Conservation (phyloP, 805 yeast genomes). For the Cyberlindnera samutprakarnensis region DNA sequence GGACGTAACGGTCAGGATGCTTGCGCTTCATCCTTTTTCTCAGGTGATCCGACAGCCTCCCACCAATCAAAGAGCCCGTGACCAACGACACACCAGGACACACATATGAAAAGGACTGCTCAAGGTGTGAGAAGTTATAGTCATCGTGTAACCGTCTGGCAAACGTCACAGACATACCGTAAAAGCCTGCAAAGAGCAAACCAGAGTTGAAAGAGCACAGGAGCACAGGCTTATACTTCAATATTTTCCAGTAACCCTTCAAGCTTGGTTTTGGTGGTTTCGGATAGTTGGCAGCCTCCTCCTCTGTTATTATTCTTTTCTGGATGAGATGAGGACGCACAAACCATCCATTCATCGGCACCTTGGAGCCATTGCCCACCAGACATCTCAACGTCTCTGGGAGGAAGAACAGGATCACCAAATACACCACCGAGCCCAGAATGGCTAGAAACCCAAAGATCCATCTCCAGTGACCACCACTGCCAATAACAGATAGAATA, state of each 20-base stretch:
- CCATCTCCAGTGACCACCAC: conserved; percentile 75
- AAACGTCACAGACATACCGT: conserved; percentile 45
- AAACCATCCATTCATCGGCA: conserved; percentile 16
- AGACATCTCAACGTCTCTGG: conserved; percentile 76
- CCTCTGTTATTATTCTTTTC: conserved; percentile 10
- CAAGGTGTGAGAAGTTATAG: conserved; percentile 29
- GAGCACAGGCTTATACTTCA: conserved; percentile 36
- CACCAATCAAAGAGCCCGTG: conserved; percentile 41
- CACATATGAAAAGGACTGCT: conserved; percentile 38
- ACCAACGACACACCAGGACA: conserved; percentile 47
- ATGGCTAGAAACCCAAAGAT: conserved; percentile 72
- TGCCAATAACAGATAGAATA: conserved; percentile 66
- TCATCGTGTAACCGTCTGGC: conserved; percentile 30
- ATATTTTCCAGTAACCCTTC: conserved; percentile 27
- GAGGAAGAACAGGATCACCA: conserved; percentile 45
- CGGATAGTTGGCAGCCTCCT: conserved; percentile 25
- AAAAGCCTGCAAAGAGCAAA: conserved; percentile 45
- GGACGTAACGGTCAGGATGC: conserved; percentile 23
- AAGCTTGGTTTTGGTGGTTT: conserved; percentile 40
- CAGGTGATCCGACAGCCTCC: conserved; percentile 37
- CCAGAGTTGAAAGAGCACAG: conserved; percentile 41
- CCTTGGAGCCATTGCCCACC: conserved; percentile 43
- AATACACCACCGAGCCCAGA: conserved; percentile 46
- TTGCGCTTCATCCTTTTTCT: conserved; percentile 19
- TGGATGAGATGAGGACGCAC: conserved; percentile 26